These are phyloP conservation scores for Thraustochytrium striatum DNA, from an alignment of 352 stramenopile species.

Conservation along the genomic window DNA sequence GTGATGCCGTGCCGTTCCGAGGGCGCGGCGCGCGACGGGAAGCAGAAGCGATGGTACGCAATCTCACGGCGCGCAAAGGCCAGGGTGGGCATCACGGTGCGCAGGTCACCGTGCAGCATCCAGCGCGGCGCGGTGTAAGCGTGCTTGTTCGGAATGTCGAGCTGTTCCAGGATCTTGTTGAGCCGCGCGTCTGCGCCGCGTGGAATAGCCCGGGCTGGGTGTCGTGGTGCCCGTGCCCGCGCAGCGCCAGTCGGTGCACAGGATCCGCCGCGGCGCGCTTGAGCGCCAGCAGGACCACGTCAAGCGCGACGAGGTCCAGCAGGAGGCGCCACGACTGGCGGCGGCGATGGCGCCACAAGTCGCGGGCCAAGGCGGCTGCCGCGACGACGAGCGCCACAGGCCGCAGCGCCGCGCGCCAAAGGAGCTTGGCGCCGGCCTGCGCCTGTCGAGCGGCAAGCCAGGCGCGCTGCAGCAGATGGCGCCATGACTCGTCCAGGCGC, in stretches of 20 bases:
- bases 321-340: too few species aligned
- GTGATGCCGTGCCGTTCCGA: neutral
- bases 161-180: too few species aligned
- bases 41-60: conserved; percentile 8
- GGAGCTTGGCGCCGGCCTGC: too few species aligned
- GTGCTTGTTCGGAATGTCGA: too few species aligned
- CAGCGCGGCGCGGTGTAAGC: conserved; percentile 4
- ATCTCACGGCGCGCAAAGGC: neutral
- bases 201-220: neutral
- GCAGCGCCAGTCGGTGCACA: neutral
- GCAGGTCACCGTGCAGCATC: conserved; percentile 21
- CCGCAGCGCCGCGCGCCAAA: too few species aligned
- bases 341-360: too few species aligned
- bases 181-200: too few species aligned
- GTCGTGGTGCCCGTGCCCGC: neutral
- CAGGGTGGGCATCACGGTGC: conserved; percentile 12
- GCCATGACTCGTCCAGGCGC: too few species aligned
- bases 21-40: neutral
- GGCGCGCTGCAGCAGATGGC: too few species aligned
- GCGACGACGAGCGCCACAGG: too few species aligned
- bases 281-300: neutral
- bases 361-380: too few species aligned
- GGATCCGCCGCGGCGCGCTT: neutral
- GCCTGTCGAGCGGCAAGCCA: too few species aligned
- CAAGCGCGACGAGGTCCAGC: neutral